A percentile compares a stretch with the other conserved stretches of the same genome.
These are phyloP conservation scores for Diaporthe vexans DNA, from an alignment of 2,329 filamentous ascomycete genomes.

Conservation along the genomic window DNA sequence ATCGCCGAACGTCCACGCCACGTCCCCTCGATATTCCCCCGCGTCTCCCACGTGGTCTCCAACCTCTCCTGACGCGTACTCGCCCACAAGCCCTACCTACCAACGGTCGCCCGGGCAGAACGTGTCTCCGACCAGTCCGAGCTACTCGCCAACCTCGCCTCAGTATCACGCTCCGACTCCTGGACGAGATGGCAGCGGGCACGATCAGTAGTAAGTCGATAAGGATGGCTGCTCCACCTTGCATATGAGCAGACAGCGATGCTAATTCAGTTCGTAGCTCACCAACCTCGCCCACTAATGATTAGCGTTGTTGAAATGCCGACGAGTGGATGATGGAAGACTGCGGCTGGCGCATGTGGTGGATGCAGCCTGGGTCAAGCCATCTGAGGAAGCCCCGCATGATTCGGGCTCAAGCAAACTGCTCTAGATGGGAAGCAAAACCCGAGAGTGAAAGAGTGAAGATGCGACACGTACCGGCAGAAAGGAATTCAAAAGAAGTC, in stretches of 20 bases:
- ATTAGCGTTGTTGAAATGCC: constrained; percentile 45
- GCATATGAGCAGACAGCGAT: too few species aligned
- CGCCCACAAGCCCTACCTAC: constrained; percentile 74
- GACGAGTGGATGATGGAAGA: constrained; percentile 41
- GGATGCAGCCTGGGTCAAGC: constrained; percentile 50
- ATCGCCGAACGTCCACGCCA: constrained; percentile 68
- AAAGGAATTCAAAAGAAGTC: constrained; percentile 36
- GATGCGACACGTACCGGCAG: not conserved
- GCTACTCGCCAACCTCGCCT: constrained; percentile 77
- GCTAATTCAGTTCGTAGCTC: constrained; percentile 48
- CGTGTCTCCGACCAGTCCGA: constrained; percentile 76
- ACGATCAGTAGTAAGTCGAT: constrained; percentile 56
- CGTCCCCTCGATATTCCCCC: constrained; percentile 75
- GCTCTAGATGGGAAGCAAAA: not conserved
- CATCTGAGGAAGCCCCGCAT: constrained; percentile 33
- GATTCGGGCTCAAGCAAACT: constrained; percentile 19
- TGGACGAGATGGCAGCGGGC: constrained; percentile 55
- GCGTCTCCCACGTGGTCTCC: constrained; percentile 85
- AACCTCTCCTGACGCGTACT: constrained; percentile 76
- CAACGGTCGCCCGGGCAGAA: constrained; percentile 67
- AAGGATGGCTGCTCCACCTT: constrained; percentile 23
- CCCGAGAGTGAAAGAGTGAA: constrained; percentile 19
- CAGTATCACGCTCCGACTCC: constrained; percentile 61
- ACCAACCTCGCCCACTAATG: constrained; percentile 56
- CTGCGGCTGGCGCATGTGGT: constrained; percentile 17